Evolutionary conservation across 257 asterid species (phyloP), one percentile per base, ranked within the genome.

Genomic region (Mentha longifolia): DNA sequence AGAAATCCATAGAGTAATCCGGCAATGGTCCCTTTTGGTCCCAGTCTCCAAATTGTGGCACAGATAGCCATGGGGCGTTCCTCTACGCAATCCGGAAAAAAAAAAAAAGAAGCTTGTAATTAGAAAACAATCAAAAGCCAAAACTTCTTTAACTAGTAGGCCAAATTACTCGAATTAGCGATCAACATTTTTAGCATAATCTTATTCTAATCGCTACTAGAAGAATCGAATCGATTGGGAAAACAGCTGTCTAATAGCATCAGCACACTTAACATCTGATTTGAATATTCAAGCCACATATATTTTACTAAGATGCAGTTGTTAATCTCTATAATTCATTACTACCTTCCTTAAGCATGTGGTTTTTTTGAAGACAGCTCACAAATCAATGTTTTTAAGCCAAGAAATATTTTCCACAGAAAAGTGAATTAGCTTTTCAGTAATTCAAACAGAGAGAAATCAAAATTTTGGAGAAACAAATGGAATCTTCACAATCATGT

Each of bases 31-130:
- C 94, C 81, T 92, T 87, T 66, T 89, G 98, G 71, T 92, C 98
- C 98, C 98, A 92, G 76, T 92, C 96, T 20, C 98, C 98, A 74
- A 92, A 92, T 46, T 92, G 98, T 46, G 98, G 96, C 79, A 92
- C 96, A 50, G 98, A 89, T 42, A 92, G 81, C 98, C 96, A 86
- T 73, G 89, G 86, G 5, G 81, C 85, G 65, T 78, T 79, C 63
- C 73, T 89, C 95, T 89, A 75, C 81, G 37, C 49, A 57, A 76
- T 74, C 71, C 66, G 7, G 4, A 0, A 47, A 22, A 35, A n/a
- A n/a, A n/a, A n/a, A n/a, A n/a, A n/a, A n/a, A n/a, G n/a, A n/a
- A 51, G n/a, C 42, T 64, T 47, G 31, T n/a, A 3, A 30, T 54
- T 61, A 80, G 54, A 37, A 7, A 25, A 12, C 68, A 51, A 28